Conservation (phyloP, 2,329 filamentous ascomycete genomes). For the Paecilomyces sp. region DNA sequence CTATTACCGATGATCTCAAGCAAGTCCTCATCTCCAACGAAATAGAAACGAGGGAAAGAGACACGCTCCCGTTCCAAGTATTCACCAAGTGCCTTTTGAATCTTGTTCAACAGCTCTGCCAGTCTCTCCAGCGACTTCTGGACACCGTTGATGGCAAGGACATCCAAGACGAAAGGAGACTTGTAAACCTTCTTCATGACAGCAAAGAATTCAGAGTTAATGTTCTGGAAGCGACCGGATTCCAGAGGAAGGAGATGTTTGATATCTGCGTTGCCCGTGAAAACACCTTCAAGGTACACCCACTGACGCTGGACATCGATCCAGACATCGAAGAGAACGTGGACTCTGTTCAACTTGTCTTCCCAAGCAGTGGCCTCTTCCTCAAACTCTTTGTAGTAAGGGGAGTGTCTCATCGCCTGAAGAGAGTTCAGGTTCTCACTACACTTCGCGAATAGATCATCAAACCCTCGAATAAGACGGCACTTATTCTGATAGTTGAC, state of each 20-base stretch:
- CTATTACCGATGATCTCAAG: conserved; percentile 99
- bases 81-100: conserved; percentile 96
- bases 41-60: conserved; percentile 98
- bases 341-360: conserved; percentile 93
- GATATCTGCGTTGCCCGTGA: conserved; percentile 97
- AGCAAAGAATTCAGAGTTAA: conserved; percentile 97
- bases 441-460: conserved; percentile 96
- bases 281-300: conserved; percentile 98
- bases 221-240: conserved; percentile 95
- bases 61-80: conserved; percentile 97
- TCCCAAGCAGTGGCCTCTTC: conserved; percentile 96
- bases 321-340: conserved; percentile 98
- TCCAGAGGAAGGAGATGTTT: conserved; percentile 96
- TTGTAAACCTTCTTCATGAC: conserved; percentile 99
- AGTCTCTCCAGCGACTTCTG: conserved; percentile 93
- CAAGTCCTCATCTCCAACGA: conserved; percentile 96
- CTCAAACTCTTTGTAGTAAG: conserved; percentile 99
- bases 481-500: conserved; percentile 98
- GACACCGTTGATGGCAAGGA: conserved; percentile 89
- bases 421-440: conserved; percentile 96
- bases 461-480: conserved; percentile 93
- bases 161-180: conserved; percentile 89
- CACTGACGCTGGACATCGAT: conserved; percentile 99
- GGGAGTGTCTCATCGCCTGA: conserved; percentile 97
- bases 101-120: conserved; percentile 96